Conservation (phyloP, 441 rosid genomes). For the Hura crepitans region DNA sequence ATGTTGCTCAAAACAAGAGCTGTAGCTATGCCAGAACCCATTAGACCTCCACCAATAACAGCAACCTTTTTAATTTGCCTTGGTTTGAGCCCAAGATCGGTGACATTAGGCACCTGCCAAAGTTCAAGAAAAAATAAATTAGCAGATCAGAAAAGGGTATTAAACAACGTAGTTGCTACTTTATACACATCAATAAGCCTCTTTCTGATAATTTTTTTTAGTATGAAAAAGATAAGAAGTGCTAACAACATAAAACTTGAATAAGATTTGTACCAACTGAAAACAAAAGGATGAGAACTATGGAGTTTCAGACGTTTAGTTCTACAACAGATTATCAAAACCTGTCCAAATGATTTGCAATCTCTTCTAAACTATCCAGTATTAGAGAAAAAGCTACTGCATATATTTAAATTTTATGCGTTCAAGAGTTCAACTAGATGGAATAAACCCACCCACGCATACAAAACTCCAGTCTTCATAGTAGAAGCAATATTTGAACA, state of each 20-base stretch:
- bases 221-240: not conserved
- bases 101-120: conserved; percentile 77
- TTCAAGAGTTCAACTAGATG: not conserved
- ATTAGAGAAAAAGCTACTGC: not conserved
- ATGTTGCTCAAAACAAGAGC: conserved; percentile 63
- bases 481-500: not conserved
- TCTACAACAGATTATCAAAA: not conserved
- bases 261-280: not conserved
- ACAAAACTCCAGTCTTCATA: not conserved
- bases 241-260: not conserved
- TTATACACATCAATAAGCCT: not conserved
- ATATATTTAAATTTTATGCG: not conserved
- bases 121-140: conserved; percentile 21
- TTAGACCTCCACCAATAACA: conserved; percentile 95
- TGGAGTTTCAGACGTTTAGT: not conserved
- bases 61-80: conserved; percentile 76
- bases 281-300: conserved; percentile 11
- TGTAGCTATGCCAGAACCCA: conserved; percentile 98
- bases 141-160: conserved; percentile 12
- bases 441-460: not conserved
- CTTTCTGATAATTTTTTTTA: not conserved
- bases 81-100: conserved; percentile 83
- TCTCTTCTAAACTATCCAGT: not conserved
- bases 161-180: not conserved
- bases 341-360: not conserved